phyloP scores from a whole-genome alignment of 2,329 filamentous ascomycete genomes.

The Graphilbum fragrans region DNA sequence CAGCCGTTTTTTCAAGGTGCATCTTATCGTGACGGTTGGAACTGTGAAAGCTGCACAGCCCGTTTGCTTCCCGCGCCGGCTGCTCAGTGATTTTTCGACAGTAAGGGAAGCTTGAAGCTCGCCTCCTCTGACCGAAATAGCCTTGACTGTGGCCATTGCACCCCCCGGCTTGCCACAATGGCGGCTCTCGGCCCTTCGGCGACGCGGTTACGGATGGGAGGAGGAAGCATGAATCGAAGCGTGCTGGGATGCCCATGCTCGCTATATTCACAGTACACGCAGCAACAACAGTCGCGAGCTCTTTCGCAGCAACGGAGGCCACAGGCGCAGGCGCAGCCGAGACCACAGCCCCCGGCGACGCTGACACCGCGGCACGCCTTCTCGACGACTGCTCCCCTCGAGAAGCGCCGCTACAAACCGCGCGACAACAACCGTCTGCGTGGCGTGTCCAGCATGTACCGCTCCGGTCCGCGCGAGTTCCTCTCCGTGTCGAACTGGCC shows the following conservation, averaged over 20 bases:
- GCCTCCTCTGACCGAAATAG: no score
- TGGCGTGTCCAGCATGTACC: conserved; percentile 69
- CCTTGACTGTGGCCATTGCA: no score
- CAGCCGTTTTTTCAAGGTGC: no score
- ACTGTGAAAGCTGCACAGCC: no score
- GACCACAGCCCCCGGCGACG: conserved; percentile 1
- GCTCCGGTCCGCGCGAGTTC: conserved; percentile 63
- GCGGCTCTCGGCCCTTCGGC: conserved; percentile 4
- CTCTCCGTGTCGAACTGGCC: conserved; percentile 60
- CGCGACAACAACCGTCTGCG: conserved; percentile 70
- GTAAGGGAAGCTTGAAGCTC: neutral
- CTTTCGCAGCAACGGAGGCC: neutral
- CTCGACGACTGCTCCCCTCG: conserved; percentile 41
- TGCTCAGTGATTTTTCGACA: neutral
- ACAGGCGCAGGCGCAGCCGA: conserved; percentile 12
- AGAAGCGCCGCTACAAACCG: conserved; percentile 30
- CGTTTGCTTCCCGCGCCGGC: no score
- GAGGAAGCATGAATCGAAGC: neutral
- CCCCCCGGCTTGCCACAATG: no score
- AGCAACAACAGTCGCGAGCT: neutral
- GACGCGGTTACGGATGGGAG: neutral
- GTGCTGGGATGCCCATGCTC: neutral
- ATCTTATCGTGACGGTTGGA: no score
- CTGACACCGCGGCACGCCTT: conserved; percentile 22
- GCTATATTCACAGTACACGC: neutral